A percentile compares a stretch with the other conserved stretches of the same genome.
phyloP scores from a whole-genome alignment of 257 asterid genomes.

The Galeopsis tetrahit region DNA sequence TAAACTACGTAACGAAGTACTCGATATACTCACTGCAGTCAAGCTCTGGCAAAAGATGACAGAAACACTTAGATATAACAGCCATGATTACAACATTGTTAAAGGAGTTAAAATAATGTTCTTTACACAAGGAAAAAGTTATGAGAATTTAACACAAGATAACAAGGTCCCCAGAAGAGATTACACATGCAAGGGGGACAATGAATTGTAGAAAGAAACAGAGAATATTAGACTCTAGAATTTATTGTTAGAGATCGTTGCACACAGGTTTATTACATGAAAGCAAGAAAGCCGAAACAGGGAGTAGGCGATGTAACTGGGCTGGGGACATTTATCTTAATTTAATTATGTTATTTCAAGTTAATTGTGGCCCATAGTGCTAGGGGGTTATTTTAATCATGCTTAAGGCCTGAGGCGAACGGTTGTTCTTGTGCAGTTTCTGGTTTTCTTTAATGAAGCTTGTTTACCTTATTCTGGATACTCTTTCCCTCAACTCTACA shows the following conservation, averaged over 20 bases:
- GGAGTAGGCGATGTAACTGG: too few relatives aligned
- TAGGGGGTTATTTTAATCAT: too few relatives aligned
- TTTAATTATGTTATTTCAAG: too few relatives aligned
- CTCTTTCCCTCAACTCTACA: not conserved
- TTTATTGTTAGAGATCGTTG: not conserved
- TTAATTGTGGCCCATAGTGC: too few relatives aligned
- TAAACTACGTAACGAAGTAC: constrained; percentile 62
- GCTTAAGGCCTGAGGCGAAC: not conserved
- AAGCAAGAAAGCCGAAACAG: too few relatives aligned
- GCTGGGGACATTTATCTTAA: too few relatives aligned
- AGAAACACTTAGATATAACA: constrained; percentile 30
- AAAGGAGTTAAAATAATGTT: not conserved
- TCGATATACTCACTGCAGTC: constrained; percentile 63
- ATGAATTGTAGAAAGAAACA: not conserved
- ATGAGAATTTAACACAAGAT: not conserved
- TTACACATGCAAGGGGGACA: not conserved
- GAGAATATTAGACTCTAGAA: not conserved
- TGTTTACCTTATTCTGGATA: not conserved
- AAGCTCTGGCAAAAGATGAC: constrained; percentile 58
- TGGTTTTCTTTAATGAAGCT: not conserved
- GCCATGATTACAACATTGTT: constrained; percentile 7
- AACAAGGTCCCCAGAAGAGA: not conserved
- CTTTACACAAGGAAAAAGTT: not conserved
- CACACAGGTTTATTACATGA: too few relatives aligned
- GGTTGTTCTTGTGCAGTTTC: not conserved